Evolutionary conservation across 164 flowering plant species (phyloP).

Genomic region (Vitis rotundifolia): DNA sequence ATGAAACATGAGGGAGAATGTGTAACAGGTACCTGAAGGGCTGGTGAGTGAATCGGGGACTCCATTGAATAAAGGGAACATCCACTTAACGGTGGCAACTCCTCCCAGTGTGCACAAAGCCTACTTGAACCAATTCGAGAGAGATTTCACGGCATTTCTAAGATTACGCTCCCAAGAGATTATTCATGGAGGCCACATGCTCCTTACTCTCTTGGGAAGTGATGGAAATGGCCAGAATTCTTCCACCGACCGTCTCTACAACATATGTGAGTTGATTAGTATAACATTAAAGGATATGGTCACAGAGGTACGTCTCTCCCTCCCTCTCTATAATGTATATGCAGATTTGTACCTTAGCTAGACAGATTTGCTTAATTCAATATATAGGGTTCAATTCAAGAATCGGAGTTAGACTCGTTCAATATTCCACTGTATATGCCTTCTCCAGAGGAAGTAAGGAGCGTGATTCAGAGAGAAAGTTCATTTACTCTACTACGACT

Average conservation of each 20-base stretch:
- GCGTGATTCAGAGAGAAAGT: conserved; percentile 6
- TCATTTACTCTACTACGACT: conserved; percentile 8
- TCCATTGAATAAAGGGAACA: conserved; percentile 11
- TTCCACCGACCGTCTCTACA: no score
- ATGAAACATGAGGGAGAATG: no score
- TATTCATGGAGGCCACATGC: conserved; percentile 14
- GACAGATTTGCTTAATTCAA: no score
- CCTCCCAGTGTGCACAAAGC: not conserved
- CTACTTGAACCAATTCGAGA: conserved; percentile 12
- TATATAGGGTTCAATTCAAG: conserved; percentile 15
- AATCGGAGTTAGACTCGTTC: conserved; percentile 12
- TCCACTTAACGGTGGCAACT: conserved; percentile 5
- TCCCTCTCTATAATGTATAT: no score
- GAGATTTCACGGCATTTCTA: conserved; percentile 8
- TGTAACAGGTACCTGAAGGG: conserved; percentile 10
- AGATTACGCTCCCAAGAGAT: conserved; percentile 9
- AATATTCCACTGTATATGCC: conserved; percentile 15
- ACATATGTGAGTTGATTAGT: not conserved
- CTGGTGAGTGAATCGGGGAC: not conserved
- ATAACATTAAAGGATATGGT: conserved; percentile 14
- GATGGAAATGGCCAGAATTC: no score
- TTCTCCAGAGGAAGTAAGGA: not conserved
- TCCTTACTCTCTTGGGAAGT: conserved; percentile 3
- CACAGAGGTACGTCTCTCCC: conserved; percentile 6
- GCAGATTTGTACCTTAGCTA: no score